Percentiles rank a stretch among this genome's conserved stretches.
phyloP scores from a whole-genome alignment of 805 yeast genomes.

The Debaryomyces hansenii region DNA sequence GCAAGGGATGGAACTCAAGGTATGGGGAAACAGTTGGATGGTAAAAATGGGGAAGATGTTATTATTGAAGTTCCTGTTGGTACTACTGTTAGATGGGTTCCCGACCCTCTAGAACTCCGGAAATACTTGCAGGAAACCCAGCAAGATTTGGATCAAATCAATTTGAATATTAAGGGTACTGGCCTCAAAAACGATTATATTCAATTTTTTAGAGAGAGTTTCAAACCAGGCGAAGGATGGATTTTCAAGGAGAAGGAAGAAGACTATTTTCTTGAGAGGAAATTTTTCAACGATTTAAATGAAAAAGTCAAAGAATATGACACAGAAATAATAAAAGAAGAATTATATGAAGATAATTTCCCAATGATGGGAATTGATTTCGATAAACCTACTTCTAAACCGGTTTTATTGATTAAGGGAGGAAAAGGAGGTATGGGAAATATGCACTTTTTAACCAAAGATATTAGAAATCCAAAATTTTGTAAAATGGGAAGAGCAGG shows the following conservation, averaged over 20 bases:
- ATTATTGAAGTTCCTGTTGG: conserved; percentile 90
- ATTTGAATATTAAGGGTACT: conserved; percentile 33
- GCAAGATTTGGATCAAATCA: conserved; percentile 18
- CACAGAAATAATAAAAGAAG: conserved; percentile 53
- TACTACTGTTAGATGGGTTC: conserved; percentile 81
- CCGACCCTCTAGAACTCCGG: conserved; percentile 58
- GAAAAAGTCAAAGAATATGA: conserved; percentile 68
- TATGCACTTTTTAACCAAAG: conserved; percentile 86
- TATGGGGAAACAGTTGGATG: conserved; percentile 75
- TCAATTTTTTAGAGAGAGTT: conserved; percentile 65
- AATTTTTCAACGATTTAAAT: conserved; percentile 65
- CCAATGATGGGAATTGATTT: conserved; percentile 85
- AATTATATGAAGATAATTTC: conserved; percentile 62
- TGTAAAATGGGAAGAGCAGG: conserved; percentile 78
- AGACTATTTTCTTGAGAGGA: conserved; percentile 63
- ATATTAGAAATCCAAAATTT: conserved; percentile 87
- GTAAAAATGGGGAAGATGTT: conserved; percentile 78
- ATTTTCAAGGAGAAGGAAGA: conserved; percentile 75
- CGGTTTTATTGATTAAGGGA: conserved; percentile 72
- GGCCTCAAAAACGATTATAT: conserved; percentile 12
- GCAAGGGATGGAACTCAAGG: conserved; percentile 79
- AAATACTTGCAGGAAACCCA: conserved; percentile 17
- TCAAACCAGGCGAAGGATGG: conserved; percentile 83
- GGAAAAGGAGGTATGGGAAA: conserved; percentile 96
- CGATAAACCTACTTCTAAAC: conserved; percentile 57